A percentile compares a stretch with the other conserved stretches of the same genome.
Conservation (phyloP, 2,329 filamentous ascomycete species). For the Aaosphaeria arxii region DNA sequence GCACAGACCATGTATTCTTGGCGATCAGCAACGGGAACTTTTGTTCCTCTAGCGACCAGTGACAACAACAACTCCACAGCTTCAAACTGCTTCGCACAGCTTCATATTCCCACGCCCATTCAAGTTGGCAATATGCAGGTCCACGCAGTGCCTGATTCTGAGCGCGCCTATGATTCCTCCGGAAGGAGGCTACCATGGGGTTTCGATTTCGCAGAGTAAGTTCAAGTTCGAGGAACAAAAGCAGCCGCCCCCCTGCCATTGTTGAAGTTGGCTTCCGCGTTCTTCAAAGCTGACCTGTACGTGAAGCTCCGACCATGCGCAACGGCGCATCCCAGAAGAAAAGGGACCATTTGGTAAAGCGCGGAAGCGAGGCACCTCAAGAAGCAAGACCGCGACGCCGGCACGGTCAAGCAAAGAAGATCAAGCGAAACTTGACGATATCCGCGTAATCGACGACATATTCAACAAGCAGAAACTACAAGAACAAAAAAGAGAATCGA, state of each 20-base stretch:
- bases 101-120: too few species aligned
- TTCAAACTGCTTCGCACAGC: too few species aligned
- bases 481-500: constrained; percentile 25
- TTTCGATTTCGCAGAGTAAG: constrained; percentile 61
- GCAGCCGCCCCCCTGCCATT: background rate
- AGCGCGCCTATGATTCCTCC: constrained; percentile 58
- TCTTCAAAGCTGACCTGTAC: background rate
- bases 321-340: constrained; percentile 56
- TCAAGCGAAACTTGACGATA: constrained; percentile 42
- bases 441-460: constrained; percentile 46
- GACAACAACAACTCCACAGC: too few species aligned
- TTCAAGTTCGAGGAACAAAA: constrained; percentile 5
- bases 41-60: too few species aligned
- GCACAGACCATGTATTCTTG: too few species aligned
- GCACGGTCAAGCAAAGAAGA: constrained; percentile 54
- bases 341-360: constrained; percentile 60
- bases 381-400: constrained; percentile 57
- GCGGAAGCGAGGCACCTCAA: constrained; percentile 44
- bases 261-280: background rate
- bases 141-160: constrained; percentile 61
- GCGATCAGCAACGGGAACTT: too few species aligned
- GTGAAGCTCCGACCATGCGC: constrained; percentile 42
- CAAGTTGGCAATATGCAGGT: constrained; percentile 53
- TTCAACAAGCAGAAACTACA: constrained; percentile 37
- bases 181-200: constrained; percentile 62